Evolutionary conservation across 257 asterid genomes (phyloP), one percentile per base, ranked within the genome.

Genomic region (Solanum dulcamara): DNA sequence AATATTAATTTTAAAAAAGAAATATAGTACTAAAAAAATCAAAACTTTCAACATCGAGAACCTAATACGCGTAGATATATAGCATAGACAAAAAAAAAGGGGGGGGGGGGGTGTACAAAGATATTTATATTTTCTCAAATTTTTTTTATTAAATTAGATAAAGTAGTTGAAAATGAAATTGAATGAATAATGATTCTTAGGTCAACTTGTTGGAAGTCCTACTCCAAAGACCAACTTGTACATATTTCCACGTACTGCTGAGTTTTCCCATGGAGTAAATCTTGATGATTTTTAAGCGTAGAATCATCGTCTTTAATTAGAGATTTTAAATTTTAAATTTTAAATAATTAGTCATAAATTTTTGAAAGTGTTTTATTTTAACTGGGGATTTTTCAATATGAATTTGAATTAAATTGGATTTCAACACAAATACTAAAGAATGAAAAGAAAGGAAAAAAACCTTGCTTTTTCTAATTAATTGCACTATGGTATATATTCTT

Each of bases 261-360:
- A 42, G 14, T 40, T 74, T 70, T 42, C 20, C 24, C 8, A 24
- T 14, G 37, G 35, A 0, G 6, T 38, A 22, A 67, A 20, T 74
- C 20, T n/a, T 40, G 53, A 74, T n/a, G 18, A 74, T 12, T 40
- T 72, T 72, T 33, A 10, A 10, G 51, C 22, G 35, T 40, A 72
- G 6, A 1, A 12, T 4, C 4, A 6, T 18, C 2, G 5, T 7
- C 0, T 0, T 64, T 64, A 28, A 28, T 28, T 0, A 64, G 6
- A 26, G 1, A 7, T 60, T 24, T 60, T 11, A 2, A 10, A 59
- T 59, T 59, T 24, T 0, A 59, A 59, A 59, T 59, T 60, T 60
- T 60, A 2, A 60, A 5, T n/a, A 59, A n/a, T 0, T 2, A 59
- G 1, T 59, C 0, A n/a, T 0, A 1, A 13, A 0, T 10, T 59